Percentiles rank a stretch among this genome's conserved stretches.
These are phyloP conservation scores for Cladophialophora bantiana DNA, from an alignment of 2,329 filamentous ascomycete species.

Conservation along the genomic window DNA sequence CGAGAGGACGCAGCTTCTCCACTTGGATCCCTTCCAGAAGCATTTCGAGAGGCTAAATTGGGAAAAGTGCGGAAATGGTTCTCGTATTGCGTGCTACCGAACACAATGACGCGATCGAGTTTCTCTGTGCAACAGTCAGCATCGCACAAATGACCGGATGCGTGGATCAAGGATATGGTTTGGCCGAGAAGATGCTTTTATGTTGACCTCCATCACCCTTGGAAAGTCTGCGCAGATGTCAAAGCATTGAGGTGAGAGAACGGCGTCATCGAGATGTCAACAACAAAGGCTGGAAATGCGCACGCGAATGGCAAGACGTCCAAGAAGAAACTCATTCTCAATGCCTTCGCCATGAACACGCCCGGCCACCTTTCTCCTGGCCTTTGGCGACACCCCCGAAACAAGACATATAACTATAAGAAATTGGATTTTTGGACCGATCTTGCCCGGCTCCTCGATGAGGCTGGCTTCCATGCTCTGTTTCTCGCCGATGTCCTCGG, in stretches of 20 bases:
- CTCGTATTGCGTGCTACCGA: conserved; percentile 29
- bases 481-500: conserved; percentile 59
- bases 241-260: not conserved
- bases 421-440: conserved; percentile 56
- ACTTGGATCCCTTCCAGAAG: not conserved
- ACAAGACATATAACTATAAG: conserved; percentile 51
- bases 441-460: conserved; percentile 57
- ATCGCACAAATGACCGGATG: conserved; percentile 1
- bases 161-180: not conserved
- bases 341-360: conserved; percentile 57
- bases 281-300: conserved; percentile 3
- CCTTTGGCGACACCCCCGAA: conserved; percentile 47
- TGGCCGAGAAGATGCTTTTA: conserved; percentile 4
- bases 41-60: not conserved
- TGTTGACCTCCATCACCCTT: not conserved
- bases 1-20: not conserved
- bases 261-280: not conserved
- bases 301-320: conserved; percentile 11
- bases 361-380: conserved; percentile 57
- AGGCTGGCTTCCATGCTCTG: conserved; percentile 58
- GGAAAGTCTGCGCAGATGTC: not conserved
- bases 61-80: conserved; percentile 8
- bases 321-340: conserved; percentile 51
- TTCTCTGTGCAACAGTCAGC: conserved; percentile 3
- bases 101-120: conserved; percentile 19